Evolutionary conservation across 768 basidiomycete species (phyloP).

Genomic region (Lactifluus volemus): DNA sequence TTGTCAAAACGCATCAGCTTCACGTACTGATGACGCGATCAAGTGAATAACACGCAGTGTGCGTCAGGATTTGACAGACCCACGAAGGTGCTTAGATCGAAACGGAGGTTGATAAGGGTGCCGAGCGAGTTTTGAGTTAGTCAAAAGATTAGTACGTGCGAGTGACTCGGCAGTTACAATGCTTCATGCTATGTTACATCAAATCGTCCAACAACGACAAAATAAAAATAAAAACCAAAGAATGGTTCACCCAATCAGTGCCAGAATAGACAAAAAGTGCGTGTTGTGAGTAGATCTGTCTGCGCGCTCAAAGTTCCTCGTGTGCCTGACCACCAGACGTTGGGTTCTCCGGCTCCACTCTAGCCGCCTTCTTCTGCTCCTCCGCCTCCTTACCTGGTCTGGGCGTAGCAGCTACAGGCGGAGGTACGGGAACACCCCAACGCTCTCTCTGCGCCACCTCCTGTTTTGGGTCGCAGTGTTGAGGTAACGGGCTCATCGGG

Average conservation of each 20-base stretch:
- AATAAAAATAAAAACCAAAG: neutral
- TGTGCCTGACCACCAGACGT: neutral
- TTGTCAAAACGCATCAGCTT: neutral
- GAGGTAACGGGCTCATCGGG: conserved; percentile 62
- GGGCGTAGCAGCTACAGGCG: neutral
- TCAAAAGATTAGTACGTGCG: neutral
- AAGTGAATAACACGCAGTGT: conserved; percentile 1
- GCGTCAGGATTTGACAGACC: neutral
- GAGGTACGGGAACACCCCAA: conserved; percentile 18
- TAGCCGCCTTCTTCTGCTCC: neutral
- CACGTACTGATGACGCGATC: conserved; percentile 5
- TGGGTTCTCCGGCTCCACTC: neutral
- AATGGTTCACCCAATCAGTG: neutral
- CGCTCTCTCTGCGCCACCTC: conserved; percentile 19
- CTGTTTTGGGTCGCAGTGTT: conserved; percentile 64
- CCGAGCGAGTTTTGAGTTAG: neutral
- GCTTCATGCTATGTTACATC: neutral
- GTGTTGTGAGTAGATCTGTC: neutral
- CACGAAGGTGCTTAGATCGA: neutral
- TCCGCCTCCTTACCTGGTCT: neutral
- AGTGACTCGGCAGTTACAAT: neutral
- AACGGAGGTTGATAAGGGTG: neutral
- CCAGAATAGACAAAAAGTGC: too few relatives aligned
- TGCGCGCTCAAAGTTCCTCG: conserved; percentile 13
- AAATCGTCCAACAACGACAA: neutral